Conservation (phyloP, 192 early-diverging fungal genomes). For the Backusella westeae region DNA sequence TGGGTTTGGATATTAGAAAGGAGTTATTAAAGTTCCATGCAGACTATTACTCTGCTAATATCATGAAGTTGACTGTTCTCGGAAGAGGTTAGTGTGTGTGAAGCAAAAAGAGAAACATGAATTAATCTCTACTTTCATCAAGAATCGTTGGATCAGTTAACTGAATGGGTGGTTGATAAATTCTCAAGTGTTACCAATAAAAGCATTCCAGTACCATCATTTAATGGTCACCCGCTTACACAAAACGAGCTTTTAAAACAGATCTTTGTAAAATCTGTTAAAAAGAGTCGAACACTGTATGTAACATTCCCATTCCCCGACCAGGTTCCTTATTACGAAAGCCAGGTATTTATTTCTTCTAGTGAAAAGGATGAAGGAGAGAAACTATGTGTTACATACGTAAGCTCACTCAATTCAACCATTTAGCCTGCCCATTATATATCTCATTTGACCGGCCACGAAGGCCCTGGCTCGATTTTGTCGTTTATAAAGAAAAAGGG, state of each 20-base stretch:
- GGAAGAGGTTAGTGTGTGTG: constrained; percentile 51
- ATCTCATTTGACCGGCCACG: constrained; percentile 83
- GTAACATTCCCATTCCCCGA: constrained; percentile 84
- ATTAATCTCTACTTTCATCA: neutral
- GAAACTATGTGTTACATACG: neutral
- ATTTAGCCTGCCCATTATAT: constrained; percentile 69
- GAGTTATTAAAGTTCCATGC: constrained; percentile 80
- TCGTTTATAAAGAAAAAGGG: constrained; percentile 77
- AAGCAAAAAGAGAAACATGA: neutral
- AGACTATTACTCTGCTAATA: constrained; percentile 87
- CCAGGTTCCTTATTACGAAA: constrained; percentile 44
- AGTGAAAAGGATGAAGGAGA: neutral
- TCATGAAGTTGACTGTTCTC: constrained; percentile 85
- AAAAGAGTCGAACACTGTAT: constrained; percentile 64
- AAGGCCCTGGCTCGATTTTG: constrained; percentile 79
- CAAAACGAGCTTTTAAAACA: constrained; percentile 58
- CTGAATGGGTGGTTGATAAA: constrained; percentile 71
- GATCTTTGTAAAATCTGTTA: constrained; percentile 64
- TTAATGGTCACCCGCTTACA: constrained; percentile 69
- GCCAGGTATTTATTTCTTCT: constrained; percentile 25
- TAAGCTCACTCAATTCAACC: neutral
- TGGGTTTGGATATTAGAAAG: constrained; percentile 76
- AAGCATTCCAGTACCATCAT: constrained; percentile 60
- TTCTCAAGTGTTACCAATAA: constrained; percentile 76
- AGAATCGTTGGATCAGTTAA: constrained; percentile 78